A percentile compares a stretch with the other conserved stretches of the same genome.
These are phyloP conservation scores for Musa acuminata DNA, from an alignment of 176 grass and related monocot genomes.

Conservation along the genomic window DNA sequence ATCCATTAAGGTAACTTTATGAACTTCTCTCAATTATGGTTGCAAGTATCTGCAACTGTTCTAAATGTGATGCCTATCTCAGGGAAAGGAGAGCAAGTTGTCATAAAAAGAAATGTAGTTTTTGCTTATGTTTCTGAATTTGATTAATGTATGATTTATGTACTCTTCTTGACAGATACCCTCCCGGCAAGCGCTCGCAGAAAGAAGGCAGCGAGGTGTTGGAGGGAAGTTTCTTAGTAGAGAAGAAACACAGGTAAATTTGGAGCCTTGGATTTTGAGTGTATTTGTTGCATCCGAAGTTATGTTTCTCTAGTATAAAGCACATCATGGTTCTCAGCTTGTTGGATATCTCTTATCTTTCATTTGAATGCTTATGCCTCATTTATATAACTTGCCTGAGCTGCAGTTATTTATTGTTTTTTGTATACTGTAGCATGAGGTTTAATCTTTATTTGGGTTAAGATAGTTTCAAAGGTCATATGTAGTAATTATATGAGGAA, in stretches of 20 bases:
- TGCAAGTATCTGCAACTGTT: too few species aligned
- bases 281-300: not conserved
- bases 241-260: conserved; percentile 58
- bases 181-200: conserved; percentile 72
- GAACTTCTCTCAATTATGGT: not conserved
- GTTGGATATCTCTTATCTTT: not conserved
- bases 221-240: conserved; percentile 85
- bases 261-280: conserved; percentile 5
- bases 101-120: not conserved
- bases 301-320: not conserved
- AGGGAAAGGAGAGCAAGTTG: not conserved
- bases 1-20: conserved; percentile 47
- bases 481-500: not conserved
- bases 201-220: conserved; percentile 59
- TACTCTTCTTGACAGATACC: conserved; percentile 39
- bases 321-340: not conserved
- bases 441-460: not conserved
- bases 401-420: not conserved
- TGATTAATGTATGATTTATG: not conserved
- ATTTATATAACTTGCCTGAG: too few species aligned
- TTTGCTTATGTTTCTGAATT: not conserved
- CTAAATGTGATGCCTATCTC: not conserved
- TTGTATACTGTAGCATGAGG: not conserved
- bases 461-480: not conserved
- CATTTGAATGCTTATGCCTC: not conserved